Evolutionary conservation across 306 rosid genomes (phyloP).

Genomic region (Castanopsis chinensis): DNA sequence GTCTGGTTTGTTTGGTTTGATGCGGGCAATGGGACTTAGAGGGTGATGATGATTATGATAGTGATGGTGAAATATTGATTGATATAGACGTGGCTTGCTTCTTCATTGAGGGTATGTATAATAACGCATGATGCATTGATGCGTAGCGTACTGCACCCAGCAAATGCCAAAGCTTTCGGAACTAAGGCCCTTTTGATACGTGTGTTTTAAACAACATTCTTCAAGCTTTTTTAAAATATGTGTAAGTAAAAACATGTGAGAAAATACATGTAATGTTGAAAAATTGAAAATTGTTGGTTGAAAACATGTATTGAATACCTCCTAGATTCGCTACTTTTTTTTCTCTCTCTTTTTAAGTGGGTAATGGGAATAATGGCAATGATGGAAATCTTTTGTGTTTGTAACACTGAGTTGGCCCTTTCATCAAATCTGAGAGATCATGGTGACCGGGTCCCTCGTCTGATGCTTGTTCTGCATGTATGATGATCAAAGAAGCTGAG

Average conservation of each 20-base stretch:
- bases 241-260: too few species aligned
- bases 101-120: neutral
- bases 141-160: neutral
- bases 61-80: neutral
- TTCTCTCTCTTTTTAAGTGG: neutral
- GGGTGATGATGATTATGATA: neutral
- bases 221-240: too few species aligned
- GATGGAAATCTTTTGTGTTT: conserved; percentile 18
- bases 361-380: conserved; percentile 28
- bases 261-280: too few species aligned
- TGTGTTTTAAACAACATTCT: too few species aligned
- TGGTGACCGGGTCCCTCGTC: conserved; percentile 6
- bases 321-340: neutral
- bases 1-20: neutral
- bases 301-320: too few species aligned
- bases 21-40: neutral
- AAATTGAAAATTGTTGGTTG: too few species aligned
- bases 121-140: neutral
- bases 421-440: conserved; percentile 30
- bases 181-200: too few species aligned
- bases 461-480: conserved; percentile 18
- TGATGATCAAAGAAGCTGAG: neutral
- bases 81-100: neutral
- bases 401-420: conserved; percentile 24
- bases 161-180: neutral